These are phyloP conservation scores for Chaetomiaceae sp. DNA, from an alignment of 2,329 filamentous ascomycete genomes.

Conservation along the genomic window DNA sequence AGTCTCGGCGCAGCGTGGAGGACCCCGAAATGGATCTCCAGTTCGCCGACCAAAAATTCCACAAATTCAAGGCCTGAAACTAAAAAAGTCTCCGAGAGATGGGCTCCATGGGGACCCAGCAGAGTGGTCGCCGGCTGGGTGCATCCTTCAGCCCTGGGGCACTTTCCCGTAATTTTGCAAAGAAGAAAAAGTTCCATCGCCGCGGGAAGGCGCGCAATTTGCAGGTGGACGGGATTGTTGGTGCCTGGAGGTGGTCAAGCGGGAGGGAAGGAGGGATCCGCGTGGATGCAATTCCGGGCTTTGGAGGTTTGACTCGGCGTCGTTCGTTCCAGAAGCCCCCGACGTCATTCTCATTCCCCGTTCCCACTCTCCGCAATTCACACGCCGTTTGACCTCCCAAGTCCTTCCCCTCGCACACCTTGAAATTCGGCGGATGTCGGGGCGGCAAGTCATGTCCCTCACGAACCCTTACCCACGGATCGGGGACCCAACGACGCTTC, in stretches of 20 bases:
- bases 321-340: neutral
- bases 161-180: no score
- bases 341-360: neutral
- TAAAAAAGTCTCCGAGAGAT: neutral
- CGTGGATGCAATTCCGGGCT: neutral
- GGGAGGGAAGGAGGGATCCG: neutral
- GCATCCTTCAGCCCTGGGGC: no score
- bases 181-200: no score
- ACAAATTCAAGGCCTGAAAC: no score
- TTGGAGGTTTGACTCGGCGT: neutral
- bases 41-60: slow-evolving; percentile 8
- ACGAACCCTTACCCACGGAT: slow-evolving; percentile 11
- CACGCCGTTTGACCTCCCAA: no score
- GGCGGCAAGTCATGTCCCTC: no score
- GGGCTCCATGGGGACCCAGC: neutral
- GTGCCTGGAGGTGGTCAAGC: no score
- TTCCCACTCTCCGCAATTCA: no score
- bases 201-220: no score
- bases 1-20: neutral
- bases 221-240: no score
- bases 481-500: neutral
- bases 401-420: no score
- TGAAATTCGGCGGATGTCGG: no score
- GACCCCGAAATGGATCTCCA: neutral
- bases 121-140: neutral